These are phyloP conservation scores for Solanum pennellii DNA, from an alignment of 257 asterid genomes.

Conservation along the genomic window DNA sequence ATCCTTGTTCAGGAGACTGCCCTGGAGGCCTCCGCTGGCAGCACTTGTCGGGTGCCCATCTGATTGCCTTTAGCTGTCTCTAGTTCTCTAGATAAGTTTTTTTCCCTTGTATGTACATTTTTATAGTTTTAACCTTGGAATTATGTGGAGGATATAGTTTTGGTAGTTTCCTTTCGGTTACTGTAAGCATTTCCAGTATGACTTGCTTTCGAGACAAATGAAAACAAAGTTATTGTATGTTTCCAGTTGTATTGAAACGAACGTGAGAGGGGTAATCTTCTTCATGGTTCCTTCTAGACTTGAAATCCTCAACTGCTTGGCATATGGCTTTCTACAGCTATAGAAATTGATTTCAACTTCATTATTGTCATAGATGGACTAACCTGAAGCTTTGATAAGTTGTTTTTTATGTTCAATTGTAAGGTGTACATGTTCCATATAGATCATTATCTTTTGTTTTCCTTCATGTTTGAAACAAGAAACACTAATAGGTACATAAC, in stretches of 20 bases:
- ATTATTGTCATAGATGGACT: not conserved
- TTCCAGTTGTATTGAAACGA: not conserved
- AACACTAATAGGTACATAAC: not conserved
- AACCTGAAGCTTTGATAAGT: not conserved
- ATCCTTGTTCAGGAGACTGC: not conserved
- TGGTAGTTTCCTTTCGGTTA: not conserved
- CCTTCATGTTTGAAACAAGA: not conserved
- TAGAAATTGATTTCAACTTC: not conserved
- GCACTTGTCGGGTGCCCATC: not conserved
- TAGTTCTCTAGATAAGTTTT: not conserved
- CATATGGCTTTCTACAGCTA: not conserved
- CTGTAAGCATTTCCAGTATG: not conserved
- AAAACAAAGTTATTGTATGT: not conserved
- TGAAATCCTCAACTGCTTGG: not conserved
- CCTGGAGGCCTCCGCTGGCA: not conserved
- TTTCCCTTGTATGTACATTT: constrained; percentile 16
- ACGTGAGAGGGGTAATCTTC: not conserved
- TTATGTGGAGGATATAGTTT: not conserved
- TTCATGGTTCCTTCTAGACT: not conserved
- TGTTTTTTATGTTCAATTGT: not conserved
- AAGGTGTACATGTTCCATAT: not conserved
- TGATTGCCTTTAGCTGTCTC: not conserved
- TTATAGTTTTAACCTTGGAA: constrained; percentile 9
- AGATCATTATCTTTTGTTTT: not conserved
- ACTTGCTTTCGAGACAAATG: not conserved